Evolutionary conservation across 306 rosid species (phyloP), one percentile per base, ranked within the genome.

Genomic region (Delonix regia): DNA sequence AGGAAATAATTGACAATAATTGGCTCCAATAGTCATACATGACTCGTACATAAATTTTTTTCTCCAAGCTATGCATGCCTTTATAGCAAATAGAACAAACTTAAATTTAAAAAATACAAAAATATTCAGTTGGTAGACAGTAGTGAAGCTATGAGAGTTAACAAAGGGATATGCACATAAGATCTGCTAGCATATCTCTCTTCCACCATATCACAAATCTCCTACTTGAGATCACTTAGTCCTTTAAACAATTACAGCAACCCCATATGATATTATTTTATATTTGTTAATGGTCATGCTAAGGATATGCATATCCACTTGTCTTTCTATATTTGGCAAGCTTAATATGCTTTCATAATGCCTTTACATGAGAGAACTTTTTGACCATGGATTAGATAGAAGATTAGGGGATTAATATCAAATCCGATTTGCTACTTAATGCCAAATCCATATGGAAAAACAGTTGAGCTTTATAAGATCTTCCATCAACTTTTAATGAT

Each of bases 1-100:
- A 33, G 69, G 64, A 77, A 86, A 87, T 83, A 67, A 83, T 81
- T 79, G 85, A 78, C 78, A 83, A 87, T 85, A 86, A 87, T 78
- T 80, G 82, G 60, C 80, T 49, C 67, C 83, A 78, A 67, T 39
- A 66, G 56, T 38, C 13, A 62, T 47, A 74, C 45, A 27, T 13
- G 57, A 42, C 33, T 52, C 3, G 12, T 15, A 39, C 41, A 38
- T 42, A 34, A 62, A 9, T 18, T 18, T 56, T 60, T 60, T 61
- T 59, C 52, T 62, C 69, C 81, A 44, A 62, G 49, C 28, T 73
- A 11, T 39, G 62, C 68, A 11, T 62, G 61, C 39, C 63, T 67
- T 11, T 63, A 66, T 55, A 60, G 62, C 74, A 82, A 53, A 77
- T 56, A 77, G 74, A 83, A 78, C 76, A 80, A 85, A 62, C 69